Evolutionary conservation across 805 yeast genomes (phyloP), one percentile per base, ranked within the genome.

Genomic region (Candida vaughaniae): DNA sequence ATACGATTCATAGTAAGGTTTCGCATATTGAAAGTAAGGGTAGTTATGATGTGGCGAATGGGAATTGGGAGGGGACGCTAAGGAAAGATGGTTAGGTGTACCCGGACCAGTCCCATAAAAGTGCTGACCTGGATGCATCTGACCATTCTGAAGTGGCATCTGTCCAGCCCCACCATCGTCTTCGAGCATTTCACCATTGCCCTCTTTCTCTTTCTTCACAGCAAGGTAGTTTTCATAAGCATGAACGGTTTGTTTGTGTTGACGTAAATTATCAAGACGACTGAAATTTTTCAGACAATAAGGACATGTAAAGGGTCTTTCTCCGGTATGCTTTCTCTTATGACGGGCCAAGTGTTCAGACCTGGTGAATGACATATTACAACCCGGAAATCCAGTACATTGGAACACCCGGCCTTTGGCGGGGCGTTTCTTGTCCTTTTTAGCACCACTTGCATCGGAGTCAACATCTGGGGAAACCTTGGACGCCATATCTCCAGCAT

Each of bases 261-360:
- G 97, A 42, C 96, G 73, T 44, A 90, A 70, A 57, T 90, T 90
- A 60, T 90, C 97, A 41, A 90, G 64, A 31, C 97, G 72, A 12
- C 89, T 80, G 56, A 89, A 89, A 54, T 78, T 75, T 53, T 89
- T 80, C 22, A 80, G 69, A 56, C 95, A 86, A 57, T 83, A 84
- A 33, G 82, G 83, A 59, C 97, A 89, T 36, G 85, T 79, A 58
- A 88, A 89, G 2, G 97, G 97, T 39, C 95, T 70, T 58, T 89
- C 97, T 29, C 96, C 97, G 0, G 96, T 90, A 58, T 89, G 97
- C 52, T 89, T 90, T 41, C 96, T 68, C 36, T 90, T 83, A 64
- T 89, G 97, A 41, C 97, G 71, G 1, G 96, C 95, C 48, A 89
- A 71, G 61, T 90, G 97, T 57, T 90, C 97, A 6, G 93, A 82